A percentile compares a stretch with the other conserved stretches of the same genome.
These are phyloP conservation scores for Metschnikowia orientalis DNA, from an alignment of 805 yeast genomes.

Conservation along the genomic window DNA sequence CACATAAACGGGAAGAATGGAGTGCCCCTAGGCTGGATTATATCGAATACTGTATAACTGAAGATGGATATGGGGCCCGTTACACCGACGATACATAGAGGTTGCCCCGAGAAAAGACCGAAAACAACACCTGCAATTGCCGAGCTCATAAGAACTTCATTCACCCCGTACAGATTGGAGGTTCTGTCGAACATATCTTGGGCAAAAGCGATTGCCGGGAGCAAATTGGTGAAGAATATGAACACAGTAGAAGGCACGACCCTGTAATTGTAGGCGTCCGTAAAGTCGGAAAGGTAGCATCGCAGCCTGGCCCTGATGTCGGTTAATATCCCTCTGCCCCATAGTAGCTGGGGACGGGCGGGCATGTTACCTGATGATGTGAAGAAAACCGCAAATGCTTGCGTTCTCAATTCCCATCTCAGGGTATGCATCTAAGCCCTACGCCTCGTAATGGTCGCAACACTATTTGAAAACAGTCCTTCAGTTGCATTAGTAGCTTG, in stretches of 20 bases:
- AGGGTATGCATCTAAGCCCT: too few relatives aligned
- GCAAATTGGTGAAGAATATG: conserved; percentile 82
- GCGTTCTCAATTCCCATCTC: too few relatives aligned
- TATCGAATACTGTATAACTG: conserved; percentile 81
- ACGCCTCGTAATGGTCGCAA: too few relatives aligned
- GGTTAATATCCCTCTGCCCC: conserved; percentile 48
- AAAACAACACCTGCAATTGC: conserved; percentile 88
- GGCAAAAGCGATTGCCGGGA: conserved; percentile 94
- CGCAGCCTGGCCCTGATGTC: conserved; percentile 58
- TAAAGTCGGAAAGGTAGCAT: conserved; percentile 71
- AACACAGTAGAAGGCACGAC: conserved; percentile 80
- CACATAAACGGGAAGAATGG: conserved; percentile 88
- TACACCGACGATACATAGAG: conserved; percentile 92
- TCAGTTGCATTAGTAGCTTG: too few relatives aligned
- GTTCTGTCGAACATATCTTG: conserved; percentile 97
- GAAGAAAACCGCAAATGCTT: too few relatives aligned
- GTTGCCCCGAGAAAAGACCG: conserved; percentile 85
- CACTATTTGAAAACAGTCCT: too few relatives aligned
- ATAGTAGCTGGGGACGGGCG: conserved; percentile 1
- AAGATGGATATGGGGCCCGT: conserved; percentile 95
- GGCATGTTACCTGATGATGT: too few relatives aligned
- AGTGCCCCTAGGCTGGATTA: conserved; percentile 51
- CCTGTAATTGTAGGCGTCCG: conserved; percentile 78
- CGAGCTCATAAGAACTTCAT: conserved; percentile 77
- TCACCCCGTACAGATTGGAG: conserved; percentile 80